A percentile compares a stretch with the other conserved stretches of the same genome.
Evolutionary conservation across 768 basidiomycete species (phyloP).

Genomic region (Pulveroboletus sp.): DNA sequence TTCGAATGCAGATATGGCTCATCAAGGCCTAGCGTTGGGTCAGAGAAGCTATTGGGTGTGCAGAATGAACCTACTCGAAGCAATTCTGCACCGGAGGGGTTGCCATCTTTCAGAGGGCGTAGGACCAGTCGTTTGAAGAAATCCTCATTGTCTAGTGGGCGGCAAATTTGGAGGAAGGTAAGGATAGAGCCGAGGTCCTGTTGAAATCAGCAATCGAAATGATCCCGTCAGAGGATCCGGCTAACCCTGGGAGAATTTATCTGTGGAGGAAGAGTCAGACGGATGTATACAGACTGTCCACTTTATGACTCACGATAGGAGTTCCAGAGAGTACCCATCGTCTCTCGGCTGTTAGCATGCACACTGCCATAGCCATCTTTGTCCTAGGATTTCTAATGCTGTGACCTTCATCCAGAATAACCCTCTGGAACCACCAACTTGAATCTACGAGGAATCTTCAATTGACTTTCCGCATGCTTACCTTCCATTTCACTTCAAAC

Average conservation of each 20-base stretch:
- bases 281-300: background rate
- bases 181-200: conserved; percentile 87
- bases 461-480: conserved; percentile 19
- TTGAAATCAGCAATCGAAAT: background rate
- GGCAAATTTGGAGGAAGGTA: conserved; percentile 82
- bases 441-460: background rate
- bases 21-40: conserved; percentile 57
- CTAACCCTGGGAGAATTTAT: conserved; percentile 75
- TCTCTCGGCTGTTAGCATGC: conserved; percentile 60
- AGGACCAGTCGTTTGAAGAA: conserved; percentile 78
- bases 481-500: conserved; percentile 82
- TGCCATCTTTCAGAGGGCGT: conserved; percentile 72
- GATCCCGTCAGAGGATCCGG: background rate
- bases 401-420: conserved; percentile 90
- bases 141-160: conserved; percentile 78
- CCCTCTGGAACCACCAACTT: conserved; percentile 41
- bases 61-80: conserved; percentile 49
- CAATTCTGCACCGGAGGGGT: conserved; percentile 65
- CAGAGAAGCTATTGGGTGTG: background rate
- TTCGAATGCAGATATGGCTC: conserved; percentile 74
- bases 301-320: conserved; percentile 67
- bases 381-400: conserved; percentile 83
- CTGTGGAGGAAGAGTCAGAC: conserved; percentile 33
- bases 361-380: conserved; percentile 75
- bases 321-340: conserved; percentile 85